Evolutionary conservation across 805 yeast species (phyloP), one percentile per base, ranked within the genome.

Genomic region (Cyberlindnera euphorbiae): DNA sequence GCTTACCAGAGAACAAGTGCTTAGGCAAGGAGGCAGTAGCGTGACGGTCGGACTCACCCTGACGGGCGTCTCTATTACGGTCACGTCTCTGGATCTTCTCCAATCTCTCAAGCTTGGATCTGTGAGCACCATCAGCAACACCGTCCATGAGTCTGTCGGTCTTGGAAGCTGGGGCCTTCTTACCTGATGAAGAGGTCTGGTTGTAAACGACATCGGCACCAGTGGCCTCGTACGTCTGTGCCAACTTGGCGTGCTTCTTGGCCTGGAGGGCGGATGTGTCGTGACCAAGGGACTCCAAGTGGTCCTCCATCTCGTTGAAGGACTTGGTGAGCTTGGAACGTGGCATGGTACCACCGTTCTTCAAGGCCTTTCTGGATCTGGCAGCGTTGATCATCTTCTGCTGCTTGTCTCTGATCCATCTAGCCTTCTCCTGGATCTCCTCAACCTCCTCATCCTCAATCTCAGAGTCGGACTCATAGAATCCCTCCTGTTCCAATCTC

Each of bases 1-100:
- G 80, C 75, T 93, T 93, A 67, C 99, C 99, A 54, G 87, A 68
- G 71, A 82, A 84, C 74, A 93, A 72, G 67, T 93, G 98, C 71
- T 89, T 90, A 46, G 97, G 96, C 67, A 85, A 64, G 44, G 85
- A 69, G 35, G 84, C 93, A 36, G 88, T 75, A 39, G 77, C 70
- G 62, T 87, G 95, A 65, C 97, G 81, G 67, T 93, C 99, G 57
- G 85, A 83, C 69, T 93, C 99, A 69, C 97, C 96, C 49, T 79
- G 83, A 65, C 95, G 80, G 28, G 97, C 96, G 56, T 71, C 64
- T 70, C 89, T 81, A 67, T 89, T 86, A 69, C 97, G 79, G 58
- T 84, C 94, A 67, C 96, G 80, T 76, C 96, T 86, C 63, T 85
- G 89, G 53, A 85, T 62, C 71, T 88, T 89, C 58, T 77, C 82